Evolutionary conservation across 225 moss, liverwort and hornwort species (phyloP).

Genomic region (Neckera pumila): DNA sequence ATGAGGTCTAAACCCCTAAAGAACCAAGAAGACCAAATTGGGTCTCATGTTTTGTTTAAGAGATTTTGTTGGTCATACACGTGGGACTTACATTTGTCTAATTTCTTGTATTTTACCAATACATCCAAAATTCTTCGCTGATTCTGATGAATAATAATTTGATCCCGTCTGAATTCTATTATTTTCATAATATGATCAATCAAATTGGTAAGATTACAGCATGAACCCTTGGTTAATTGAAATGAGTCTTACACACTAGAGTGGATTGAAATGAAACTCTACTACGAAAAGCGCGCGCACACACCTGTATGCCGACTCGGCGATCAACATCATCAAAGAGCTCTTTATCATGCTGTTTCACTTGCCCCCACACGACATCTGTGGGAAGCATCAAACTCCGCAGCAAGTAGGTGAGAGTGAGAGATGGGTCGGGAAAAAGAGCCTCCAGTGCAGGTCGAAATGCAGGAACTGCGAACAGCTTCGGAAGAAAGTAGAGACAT

Average conservation of each 20-base stretch:
- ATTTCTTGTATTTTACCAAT: background rate
- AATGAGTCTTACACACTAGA: background rate
- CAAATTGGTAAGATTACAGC: background rate
- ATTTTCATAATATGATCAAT: background rate
- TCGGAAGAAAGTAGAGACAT: constrained; percentile 63
- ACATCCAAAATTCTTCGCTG: background rate
- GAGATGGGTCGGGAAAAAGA: constrained; percentile 52
- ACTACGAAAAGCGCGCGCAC: background rate
- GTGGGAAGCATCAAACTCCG: constrained; percentile 51
- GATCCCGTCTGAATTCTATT: background rate
- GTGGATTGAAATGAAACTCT: background rate
- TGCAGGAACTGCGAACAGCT: constrained; percentile 49
- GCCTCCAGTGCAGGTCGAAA: constrained; percentile 61
- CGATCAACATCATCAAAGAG: constrained; percentile 29
- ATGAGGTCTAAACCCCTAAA: background rate
- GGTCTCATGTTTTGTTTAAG: background rate
- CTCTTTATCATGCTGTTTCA: constrained; percentile 21
- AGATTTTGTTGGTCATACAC: background rate
- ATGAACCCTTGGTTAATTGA: background rate
- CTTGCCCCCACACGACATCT: constrained; percentile 45
- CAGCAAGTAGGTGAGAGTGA: constrained; percentile 46
- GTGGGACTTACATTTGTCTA: background rate
- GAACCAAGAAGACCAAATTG: background rate
- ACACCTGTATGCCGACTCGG: constrained; percentile 58
- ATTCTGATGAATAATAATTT: background rate